phyloP scores from a whole-genome alignment of 495 filamentous ascomycete species.

The Trichocladium uniseriatum region DNA sequence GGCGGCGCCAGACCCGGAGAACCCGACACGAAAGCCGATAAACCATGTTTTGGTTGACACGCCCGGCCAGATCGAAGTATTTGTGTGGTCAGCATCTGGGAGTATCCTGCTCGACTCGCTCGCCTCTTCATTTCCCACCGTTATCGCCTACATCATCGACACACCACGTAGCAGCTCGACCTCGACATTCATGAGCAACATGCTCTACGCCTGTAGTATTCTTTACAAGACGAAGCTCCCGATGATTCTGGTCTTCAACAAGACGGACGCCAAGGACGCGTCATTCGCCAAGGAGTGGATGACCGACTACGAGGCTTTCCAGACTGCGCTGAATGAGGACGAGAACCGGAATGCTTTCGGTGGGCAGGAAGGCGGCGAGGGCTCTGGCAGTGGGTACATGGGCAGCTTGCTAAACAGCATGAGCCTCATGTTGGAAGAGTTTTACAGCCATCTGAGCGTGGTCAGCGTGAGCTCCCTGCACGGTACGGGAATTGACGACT shows the following conservation, averaged over 20 bases:
- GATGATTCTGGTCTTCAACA: constrained; percentile 98
- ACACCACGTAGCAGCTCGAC: constrained; percentile 88
- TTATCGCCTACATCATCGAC: constrained; percentile 95
- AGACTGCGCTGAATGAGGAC: constrained; percentile 69
- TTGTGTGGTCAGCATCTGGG: constrained; percentile 92
- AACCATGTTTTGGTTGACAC: constrained; percentile 88
- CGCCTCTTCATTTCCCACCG: constrained; percentile 87
- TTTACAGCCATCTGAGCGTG: constrained; percentile 85
- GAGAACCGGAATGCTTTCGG: constrained; percentile 71
- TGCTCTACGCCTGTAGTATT: constrained; percentile 97
- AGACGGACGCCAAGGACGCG: constrained; percentile 88
- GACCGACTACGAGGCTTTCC: constrained; percentile 96
- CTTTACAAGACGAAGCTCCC: constrained; percentile 97
- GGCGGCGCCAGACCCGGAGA: constrained; percentile 51
- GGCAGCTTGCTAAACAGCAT: constrained; percentile 92
- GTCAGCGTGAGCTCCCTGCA: constrained; percentile 92
- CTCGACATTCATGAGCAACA: constrained; percentile 97
- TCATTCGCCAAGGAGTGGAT: constrained; percentile 97
- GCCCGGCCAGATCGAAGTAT: constrained; percentile 95
- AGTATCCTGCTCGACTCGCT: constrained; percentile 89
- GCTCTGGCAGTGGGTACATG: constrained; percentile 86
- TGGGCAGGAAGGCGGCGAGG: constrained; percentile 59
- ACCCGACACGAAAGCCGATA: constrained; percentile 54
- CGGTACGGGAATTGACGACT: constrained; percentile 81
- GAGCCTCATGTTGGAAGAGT: constrained; percentile 95